Percentiles rank a stretch among this genome's conserved stretches.
These are phyloP conservation scores for Eurotiales sp. DNA, from an alignment of 2,329 filamentous ascomycete species.

Conservation along the genomic window DNA sequence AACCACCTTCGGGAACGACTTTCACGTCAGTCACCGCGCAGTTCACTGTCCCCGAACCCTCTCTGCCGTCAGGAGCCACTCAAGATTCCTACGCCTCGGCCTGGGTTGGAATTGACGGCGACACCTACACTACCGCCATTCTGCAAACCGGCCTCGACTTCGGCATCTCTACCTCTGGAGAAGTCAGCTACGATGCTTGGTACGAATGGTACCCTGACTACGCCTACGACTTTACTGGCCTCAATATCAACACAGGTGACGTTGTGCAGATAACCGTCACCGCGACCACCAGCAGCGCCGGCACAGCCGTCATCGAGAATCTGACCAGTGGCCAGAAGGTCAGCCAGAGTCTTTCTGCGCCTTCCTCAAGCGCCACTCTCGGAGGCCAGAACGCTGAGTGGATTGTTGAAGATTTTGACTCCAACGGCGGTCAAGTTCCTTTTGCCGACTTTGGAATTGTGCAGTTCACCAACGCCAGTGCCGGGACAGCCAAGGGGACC, in stretches of 20 bases:
- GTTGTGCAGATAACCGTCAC: slow-evolving; percentile 38
- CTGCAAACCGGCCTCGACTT: slow-evolving; percentile 59
- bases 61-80: slow-evolving; percentile 35
- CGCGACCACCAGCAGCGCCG: slow-evolving; percentile 41
- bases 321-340: slow-evolving; percentile 50
- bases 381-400: slow-evolving; percentile 59
- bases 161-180: slow-evolving; percentile 39
- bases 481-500: slow-evolving; percentile 19
- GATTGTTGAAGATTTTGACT: slow-evolving; percentile 58
- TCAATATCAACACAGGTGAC: slow-evolving; percentile 46
- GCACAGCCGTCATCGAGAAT: slow-evolving; percentile 51
- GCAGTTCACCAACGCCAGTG: slow-evolving; percentile 32
- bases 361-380: slow-evolving; percentile 37
- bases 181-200: slow-evolving; percentile 54
- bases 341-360: slow-evolving; percentile 48
- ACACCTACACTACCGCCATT: slow-evolving; percentile 53
- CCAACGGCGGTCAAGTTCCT: slow-evolving; percentile 36
- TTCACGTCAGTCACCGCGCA: slow-evolving; percentile 45
- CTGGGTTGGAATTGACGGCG: slow-evolving; percentile 62
- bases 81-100: slow-evolving; percentile 49
- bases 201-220: slow-evolving; percentile 61
- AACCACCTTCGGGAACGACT: slow-evolving; percentile 38
- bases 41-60: slow-evolving; percentile 52
- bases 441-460: slow-evolving; percentile 49
- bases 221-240: slow-evolving; percentile 50